Base-by-base conservation (phyloP, 441 rosid genomes). In the Raphanus hybrid region DNA sequence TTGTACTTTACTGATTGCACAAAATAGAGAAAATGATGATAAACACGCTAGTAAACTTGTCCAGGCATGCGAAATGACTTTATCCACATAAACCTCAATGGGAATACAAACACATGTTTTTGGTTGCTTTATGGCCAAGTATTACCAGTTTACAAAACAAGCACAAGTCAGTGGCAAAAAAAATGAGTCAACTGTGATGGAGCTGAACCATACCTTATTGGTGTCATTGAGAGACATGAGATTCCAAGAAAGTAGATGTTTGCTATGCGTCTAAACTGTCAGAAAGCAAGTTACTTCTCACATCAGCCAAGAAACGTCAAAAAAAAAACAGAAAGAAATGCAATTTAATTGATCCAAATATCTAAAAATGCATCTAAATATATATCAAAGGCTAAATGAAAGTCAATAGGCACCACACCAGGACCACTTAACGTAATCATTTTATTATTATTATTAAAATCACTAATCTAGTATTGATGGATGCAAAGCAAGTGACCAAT, bases 221-320 rank as follows among this genome's bases (percentile, higher is more conserved):
- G 98, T 54, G 98, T 94, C 83, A 91, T 87, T 15, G 99, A 96
- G 71, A 96, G 86, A 83, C 92, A 91, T 23, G 99, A 94, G 69
- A 96, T 93, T 83, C 90, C 86, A 75, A 96, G 95, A 82, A 94
- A 96, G 89, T 94, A 96, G 64, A 89, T 84, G 75, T 94, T 96
- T 23, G 98, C 99, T 75, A 96, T 98, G 86, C 99, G 98, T 85
- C 99, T 91, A 86, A 94, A 96, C 99, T 96, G 98, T 83, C 88
- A 90, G 77, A 66, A 81, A 82, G 80, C 14, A 85, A 16, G 26
- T 67, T 64, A 41, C 9, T 59, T 34, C 67, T 71, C 67, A 64
- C 65, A 65, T 54, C 52, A 57, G 15, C 10, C 7, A 50, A 50
- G 6, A 62, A 63, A 70, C n/a, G 97, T 94, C 82, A n/a, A n/a